Conservation (phyloP, 1,139 yeast species). For the Blastobotrys serpentis region DNA sequence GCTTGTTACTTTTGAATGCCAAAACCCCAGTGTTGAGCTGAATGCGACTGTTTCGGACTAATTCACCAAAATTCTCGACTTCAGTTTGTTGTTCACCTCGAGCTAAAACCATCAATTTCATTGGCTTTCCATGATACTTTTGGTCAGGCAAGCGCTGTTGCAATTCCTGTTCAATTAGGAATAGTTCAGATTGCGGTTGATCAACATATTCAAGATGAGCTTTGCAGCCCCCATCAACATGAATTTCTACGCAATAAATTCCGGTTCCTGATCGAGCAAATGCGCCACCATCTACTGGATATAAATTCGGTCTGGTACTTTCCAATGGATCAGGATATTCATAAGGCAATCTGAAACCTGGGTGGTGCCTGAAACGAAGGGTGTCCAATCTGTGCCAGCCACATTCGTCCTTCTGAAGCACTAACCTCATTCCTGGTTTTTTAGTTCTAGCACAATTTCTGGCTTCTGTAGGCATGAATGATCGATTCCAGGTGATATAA, state of each 20-base stretch:
- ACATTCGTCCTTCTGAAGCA: slow-evolving; percentile 66
- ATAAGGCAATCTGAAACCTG: slow-evolving; percentile 67
- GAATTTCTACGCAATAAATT: slow-evolving; percentile 67
- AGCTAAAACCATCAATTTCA: slow-evolving; percentile 46
- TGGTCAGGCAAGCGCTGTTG: slow-evolving; percentile 45
- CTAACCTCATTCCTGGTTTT: slow-evolving; percentile 44
- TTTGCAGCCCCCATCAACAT: slow-evolving; percentile 62
- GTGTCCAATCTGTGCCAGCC: slow-evolving; percentile 85
- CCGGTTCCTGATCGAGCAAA: slow-evolving; percentile 60
- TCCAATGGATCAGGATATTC: slow-evolving; percentile 47
- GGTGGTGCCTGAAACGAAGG: slow-evolving; percentile 75
- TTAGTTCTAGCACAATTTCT: slow-evolving; percentile 54
- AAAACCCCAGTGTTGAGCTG: slow-evolving; percentile 20
- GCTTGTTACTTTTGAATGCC: slow-evolving; percentile 27
- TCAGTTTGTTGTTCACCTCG: slow-evolving; percentile 36
- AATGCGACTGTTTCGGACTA: slow-evolving; percentile 19
- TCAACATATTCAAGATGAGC: slow-evolving; percentile 63
- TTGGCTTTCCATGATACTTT: slow-evolving; percentile 39
- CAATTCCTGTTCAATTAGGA: slow-evolving; percentile 50
- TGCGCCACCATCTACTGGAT: slow-evolving; percentile 50
- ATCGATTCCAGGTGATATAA: slow-evolving; percentile 74
- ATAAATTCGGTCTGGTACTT: slow-evolving; percentile 43
- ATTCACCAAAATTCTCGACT: slow-evolving; percentile 33
- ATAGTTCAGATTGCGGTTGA: slow-evolving; percentile 53
- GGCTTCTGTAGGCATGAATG: slow-evolving; percentile 72